Evolutionary conservation across 352 stramenopile genomes (phyloP), one percentile per base, ranked within the genome.

Genomic region (Plasmopara halstedii): DNA sequence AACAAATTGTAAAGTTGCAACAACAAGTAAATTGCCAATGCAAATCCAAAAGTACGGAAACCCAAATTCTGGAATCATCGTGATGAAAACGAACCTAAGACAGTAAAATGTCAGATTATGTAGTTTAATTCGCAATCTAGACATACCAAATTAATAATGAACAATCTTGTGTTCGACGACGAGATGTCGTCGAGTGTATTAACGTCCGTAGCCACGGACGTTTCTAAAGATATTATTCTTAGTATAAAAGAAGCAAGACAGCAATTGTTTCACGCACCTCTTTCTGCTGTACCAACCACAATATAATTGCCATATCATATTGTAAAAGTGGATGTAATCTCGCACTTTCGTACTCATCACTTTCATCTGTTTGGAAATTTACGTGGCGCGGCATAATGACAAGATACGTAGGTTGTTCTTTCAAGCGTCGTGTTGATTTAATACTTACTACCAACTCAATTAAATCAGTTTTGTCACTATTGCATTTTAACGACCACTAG

Each of bases 21-120:
- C 75, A 2, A 31, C 60, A 6, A 86, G 34, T 25, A 85, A 26
- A 35, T 90, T 90, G 21, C 33, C 62, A 1, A 82, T 42, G 31
- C 67, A 71, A 23, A 77, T 84, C 73, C 75, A 88, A 31, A 90
- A 51, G 43, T 84, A 88, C 11, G 71, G 56, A 21, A 86, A 71
- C 0, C 78, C 78, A 15, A 86, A 61, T 15, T 83, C 73, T 1
- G 65, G 56, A 0, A 70, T 42, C 56, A 75, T 74, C 10, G 50
- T 56, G 32, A 86, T 33, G 46, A 88, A 90, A 22, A 82, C 50
- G 50, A 86, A 62, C 78, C 72, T 86, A 22, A 44, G 42, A 41
- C 22, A 20, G 15, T 18, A 26, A 42, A 18, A n/a, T 53, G 45
- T 61, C 29, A 54, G 27, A 33, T 33, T 14, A 23, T 15, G 22